Evolutionary conservation across 2,329 filamentous ascomycete species (phyloP).

Genomic region (Ceratocystiopsis sp.): DNA sequence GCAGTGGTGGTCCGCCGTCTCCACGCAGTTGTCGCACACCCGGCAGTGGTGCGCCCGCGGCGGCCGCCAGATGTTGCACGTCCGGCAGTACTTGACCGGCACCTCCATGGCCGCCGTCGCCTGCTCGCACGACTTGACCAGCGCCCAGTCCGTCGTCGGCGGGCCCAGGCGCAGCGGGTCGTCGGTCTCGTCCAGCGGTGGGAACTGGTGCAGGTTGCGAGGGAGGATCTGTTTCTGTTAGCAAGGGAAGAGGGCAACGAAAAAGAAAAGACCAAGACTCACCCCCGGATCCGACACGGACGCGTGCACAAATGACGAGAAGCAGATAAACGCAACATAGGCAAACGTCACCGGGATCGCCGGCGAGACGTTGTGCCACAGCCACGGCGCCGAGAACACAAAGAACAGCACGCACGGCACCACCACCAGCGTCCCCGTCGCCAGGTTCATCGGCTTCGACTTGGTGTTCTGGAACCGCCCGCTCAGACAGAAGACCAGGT

Average conservation of each 20-base stretch:
- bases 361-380: conserved; percentile 75
- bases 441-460: conserved; percentile 75
- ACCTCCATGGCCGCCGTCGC: conserved; percentile 87
- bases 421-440: conserved; percentile 65
- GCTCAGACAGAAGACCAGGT: conserved; percentile 75
- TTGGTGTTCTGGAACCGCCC: conserved; percentile 79
- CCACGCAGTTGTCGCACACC: conserved; percentile 90
- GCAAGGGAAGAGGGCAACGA: background rate
- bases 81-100: conserved; percentile 94
- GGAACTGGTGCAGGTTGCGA: conserved; percentile 78
- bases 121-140: conserved; percentile 65
- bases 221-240: conserved; percentile 56
- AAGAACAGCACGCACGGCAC: conserved; percentile 73
- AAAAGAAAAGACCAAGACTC: conserved; percentile 21
- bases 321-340: conserved; percentile 77
- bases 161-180: conserved; percentile 72
- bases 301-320: conserved; percentile 88
- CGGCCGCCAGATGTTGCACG: conserved; percentile 93
- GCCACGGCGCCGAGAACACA: conserved; percentile 63
- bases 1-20: conserved; percentile 95
- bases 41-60: conserved; percentile 92
- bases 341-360: conserved; percentile 79
- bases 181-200: conserved; percentile 54
- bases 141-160: conserved; percentile 81
- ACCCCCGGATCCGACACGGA: conserved; percentile 86